These are phyloP conservation scores for Suhomyces sp. DNA, from an alignment of 805 yeast genomes.

Conservation along the genomic window DNA sequence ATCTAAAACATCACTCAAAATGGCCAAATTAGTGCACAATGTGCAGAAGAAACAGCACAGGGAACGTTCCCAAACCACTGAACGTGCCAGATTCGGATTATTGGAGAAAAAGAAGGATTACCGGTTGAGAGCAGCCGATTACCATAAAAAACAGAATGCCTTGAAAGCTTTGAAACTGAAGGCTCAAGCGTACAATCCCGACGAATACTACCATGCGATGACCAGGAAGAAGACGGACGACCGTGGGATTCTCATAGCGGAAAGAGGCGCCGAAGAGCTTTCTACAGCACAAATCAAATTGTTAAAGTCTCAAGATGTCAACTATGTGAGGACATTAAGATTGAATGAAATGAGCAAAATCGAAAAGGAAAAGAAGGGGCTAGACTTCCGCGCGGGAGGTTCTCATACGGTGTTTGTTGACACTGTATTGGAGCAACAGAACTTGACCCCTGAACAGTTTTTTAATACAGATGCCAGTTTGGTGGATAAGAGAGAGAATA, in stretches of 20 bases:
- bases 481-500: constrained; percentile 65
- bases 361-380: constrained; percentile 50
- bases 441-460: constrained; percentile 61
- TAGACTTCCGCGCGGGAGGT: constrained; percentile 59
- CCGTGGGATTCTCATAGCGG: constrained; percentile 64
- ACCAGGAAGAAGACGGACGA: constrained; percentile 63
- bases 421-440: constrained; percentile 49
- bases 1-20: constrained; percentile 30
- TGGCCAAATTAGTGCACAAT: constrained; percentile 83
- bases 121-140: constrained; percentile 52
- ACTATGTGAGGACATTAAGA: constrained; percentile 77
- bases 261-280: constrained; percentile 62
- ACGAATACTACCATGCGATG: constrained; percentile 97
- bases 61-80: constrained; percentile 85
- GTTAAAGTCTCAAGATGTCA: constrained; percentile 86
- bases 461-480: constrained; percentile 71
- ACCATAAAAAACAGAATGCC: constrained; percentile 58
- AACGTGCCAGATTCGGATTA: constrained; percentile 74
- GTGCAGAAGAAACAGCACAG: constrained; percentile 95
- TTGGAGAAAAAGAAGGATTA: constrained; percentile 79
- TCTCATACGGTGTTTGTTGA: constrained; percentile 87
- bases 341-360: constrained; percentile 67
- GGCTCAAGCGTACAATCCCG: constrained; percentile 78
- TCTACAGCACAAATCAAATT: constrained; percentile 75
- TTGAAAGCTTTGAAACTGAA: constrained; percentile 71